These are phyloP conservation scores for Eutrema salsugineum DNA, from an alignment of 441 rosid genomes.

Conservation along the genomic window DNA sequence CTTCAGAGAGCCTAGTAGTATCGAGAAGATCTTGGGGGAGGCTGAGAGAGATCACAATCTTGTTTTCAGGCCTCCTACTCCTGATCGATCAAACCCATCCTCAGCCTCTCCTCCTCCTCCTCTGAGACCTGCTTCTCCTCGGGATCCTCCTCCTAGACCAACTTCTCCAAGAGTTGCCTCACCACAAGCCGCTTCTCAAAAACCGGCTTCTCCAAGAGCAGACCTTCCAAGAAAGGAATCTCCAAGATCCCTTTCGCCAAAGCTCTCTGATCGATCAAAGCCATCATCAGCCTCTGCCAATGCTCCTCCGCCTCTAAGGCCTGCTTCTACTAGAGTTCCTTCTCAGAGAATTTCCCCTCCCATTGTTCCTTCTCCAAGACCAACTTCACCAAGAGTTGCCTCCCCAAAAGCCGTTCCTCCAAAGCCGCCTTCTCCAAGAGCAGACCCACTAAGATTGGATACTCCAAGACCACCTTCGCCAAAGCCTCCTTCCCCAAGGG, in stretches of 20 bases:
- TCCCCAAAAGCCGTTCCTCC: slow-evolving; percentile 31
- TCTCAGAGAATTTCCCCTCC: slow-evolving; percentile 53
- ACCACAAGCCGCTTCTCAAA: slow-evolving; percentile 48
- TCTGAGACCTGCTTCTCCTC: slow-evolving; percentile 43
- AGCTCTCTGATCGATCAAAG: slow-evolving; percentile 16
- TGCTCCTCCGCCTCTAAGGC: slow-evolving; percentile 33
- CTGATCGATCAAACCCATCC: slow-evolving; percentile 13
- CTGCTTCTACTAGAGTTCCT: slow-evolving; percentile 53
- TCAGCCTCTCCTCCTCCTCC: slow-evolving; percentile 24
- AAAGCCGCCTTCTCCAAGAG: slow-evolving; percentile 45
- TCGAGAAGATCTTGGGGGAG: slow-evolving; percentile 90
- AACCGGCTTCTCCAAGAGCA: slow-evolving; percentile 21
- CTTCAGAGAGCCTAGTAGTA: slow-evolving; percentile 88
- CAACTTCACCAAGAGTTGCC: slow-evolving; percentile 36
- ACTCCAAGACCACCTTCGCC: slow-evolving; percentile 39
- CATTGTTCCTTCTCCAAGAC: slow-evolving; percentile 43
- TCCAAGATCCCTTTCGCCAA: slow-evolving; percentile 37
- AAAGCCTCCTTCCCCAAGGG: slow-evolving; percentile 41
- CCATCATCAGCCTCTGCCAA: slow-evolving; percentile 17
- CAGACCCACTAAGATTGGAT: slow-evolving; percentile 28
- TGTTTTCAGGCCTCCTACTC: slow-evolving; percentile 69
- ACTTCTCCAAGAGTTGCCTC: slow-evolving; percentile 58
- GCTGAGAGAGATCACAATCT: slow-evolving; percentile 87
- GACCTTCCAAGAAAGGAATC: slow-evolving; percentile 27
- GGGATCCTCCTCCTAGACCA: slow-evolving; percentile 42